Evolutionary conservation across 208 protist genomes (phyloP), one percentile per base, ranked within the genome.

Genomic region (Acanthamoeba royreba): DNA sequence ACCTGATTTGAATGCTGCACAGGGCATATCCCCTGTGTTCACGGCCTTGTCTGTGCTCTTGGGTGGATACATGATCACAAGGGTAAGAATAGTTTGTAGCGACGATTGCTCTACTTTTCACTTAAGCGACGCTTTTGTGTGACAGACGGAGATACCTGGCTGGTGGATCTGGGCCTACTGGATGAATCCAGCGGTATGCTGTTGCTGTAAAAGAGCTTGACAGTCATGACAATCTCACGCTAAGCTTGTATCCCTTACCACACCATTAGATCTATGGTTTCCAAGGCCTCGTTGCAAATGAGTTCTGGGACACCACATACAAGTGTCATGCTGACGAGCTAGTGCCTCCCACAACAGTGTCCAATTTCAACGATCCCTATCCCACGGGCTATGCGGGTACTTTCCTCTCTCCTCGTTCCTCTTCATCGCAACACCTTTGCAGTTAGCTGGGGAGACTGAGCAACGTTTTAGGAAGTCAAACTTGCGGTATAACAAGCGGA

Each of bases 21-120:
- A 83, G 17, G n/a, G 19, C 19, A n/a, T 83, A n/a, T 31, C 72
- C 31, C 72, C 72, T 17, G 35, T 83, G 19, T 31, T 31, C 28
- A 83, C n/a, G 19, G 35, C n/a, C 19, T 15, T 17, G n/a, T 28
- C 89, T 22, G 19, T 15, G 46, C 69, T 93, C 38, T 93, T 93
- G 17, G 33, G 40, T 38, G 89, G 89, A 17, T 92, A 69, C 35
- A n/a, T 93, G 77, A 81, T 93, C 46, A n/a, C 89, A 25, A 15
- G 22, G n/a, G 46, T 8, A 11, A 89, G 31, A n/a, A 93, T 93
- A n/a, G n/a, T n/a, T n/a, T n/a, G n/a, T n/a, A 8, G 58, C n/a
- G n/a, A n/a, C n/a, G n/a, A n/a, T n/a, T n/a, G n/a, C 0, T 9
- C n/a, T n/a, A n/a, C n/a, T n/a, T n/a, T n/a, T n/a, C n/a, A n/a